Conservation (phyloP, 2,329 filamentous ascomycete genomes). For the Scytalidium sp. region DNA sequence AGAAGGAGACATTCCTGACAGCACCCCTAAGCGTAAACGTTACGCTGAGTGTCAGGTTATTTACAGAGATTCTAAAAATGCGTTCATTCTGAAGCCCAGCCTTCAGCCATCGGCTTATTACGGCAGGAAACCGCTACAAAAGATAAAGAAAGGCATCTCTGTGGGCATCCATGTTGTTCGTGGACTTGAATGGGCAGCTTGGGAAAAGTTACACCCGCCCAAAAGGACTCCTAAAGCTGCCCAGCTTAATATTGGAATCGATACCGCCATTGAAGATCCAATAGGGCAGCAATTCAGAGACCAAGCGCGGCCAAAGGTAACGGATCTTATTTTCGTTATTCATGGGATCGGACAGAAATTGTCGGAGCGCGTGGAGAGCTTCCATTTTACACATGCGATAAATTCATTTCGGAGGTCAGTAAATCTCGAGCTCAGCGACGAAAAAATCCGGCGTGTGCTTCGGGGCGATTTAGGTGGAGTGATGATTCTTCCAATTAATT, state of each 20-base stretch:
- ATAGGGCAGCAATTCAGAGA: constrained; percentile 9
- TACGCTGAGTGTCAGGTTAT: constrained; percentile 81
- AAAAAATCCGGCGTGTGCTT: constrained; percentile 71
- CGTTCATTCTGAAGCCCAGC: constrained; percentile 83
- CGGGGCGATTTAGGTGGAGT: constrained; percentile 79
- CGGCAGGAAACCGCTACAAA: constrained; percentile 73
- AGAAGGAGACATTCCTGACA: constrained; percentile 10
- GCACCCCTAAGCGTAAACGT: constrained; percentile 39
- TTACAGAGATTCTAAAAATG: constrained; percentile 73
- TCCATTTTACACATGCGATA: constrained; percentile 95
- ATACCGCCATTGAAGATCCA: constrained; percentile 17
- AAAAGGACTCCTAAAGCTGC: constrained; percentile 26
- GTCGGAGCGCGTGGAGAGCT: constrained; percentile 91
- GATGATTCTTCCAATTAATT: constrained; percentile 93
- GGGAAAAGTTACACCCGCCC: constrained; percentile 65
- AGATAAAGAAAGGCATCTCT: constrained; percentile 73
- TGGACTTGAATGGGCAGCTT: constrained; percentile 76
- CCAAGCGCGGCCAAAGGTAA: constrained; percentile 59
- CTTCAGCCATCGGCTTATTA: constrained; percentile 84
- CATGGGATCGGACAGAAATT: constrained; percentile 97
- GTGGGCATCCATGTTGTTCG: constrained; percentile 87
- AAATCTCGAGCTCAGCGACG: constrained; percentile 76
- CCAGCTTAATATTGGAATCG: constrained; percentile 15
- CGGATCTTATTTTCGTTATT: constrained; percentile 84
- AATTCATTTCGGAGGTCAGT: constrained; percentile 84